Conservation (phyloP, 1,284 basidiomycete species). For the Boletus subluridellus region DNA sequence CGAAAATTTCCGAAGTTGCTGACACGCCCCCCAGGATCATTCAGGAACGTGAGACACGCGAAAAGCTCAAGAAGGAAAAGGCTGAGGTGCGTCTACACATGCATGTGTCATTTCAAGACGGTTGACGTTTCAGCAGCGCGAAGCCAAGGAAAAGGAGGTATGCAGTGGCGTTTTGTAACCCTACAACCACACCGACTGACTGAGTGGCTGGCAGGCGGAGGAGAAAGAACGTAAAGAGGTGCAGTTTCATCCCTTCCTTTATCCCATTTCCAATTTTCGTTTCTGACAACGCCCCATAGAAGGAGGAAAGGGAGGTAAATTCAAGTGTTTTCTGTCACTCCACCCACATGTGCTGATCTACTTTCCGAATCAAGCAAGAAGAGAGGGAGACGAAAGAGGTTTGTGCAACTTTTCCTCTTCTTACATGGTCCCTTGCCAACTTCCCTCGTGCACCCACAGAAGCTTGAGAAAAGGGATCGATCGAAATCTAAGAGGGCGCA, state of each 20-base stretch:
- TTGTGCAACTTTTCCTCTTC: slow-evolving; percentile 15
- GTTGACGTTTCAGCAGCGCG: slow-evolving; percentile 46
- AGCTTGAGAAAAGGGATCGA: slow-evolving; percentile 56
- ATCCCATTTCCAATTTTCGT: neutral
- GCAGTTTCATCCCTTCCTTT: slow-evolving; percentile 7
- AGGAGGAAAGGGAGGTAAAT: slow-evolving; percentile 48
- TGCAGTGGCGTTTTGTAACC: slow-evolving; percentile 5
- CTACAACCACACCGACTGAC: neutral
- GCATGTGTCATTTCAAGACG: neutral
- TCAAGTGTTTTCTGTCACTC: neutral
- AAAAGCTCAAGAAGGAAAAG: slow-evolving; percentile 80
- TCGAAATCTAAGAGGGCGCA: slow-evolving; percentile 53
- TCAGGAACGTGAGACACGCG: slow-evolving; percentile 74
- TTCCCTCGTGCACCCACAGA: slow-evolving; percentile 31
- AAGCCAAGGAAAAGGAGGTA: slow-evolving; percentile 71
- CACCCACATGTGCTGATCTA: slow-evolving; percentile 16
- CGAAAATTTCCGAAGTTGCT: slow-evolving; percentile 7
- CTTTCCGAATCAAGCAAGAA: slow-evolving; percentile 39
- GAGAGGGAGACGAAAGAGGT: slow-evolving; percentile 54
- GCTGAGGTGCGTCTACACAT: slow-evolving; percentile 54
- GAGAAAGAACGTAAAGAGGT: slow-evolving; percentile 59
- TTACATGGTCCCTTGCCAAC: slow-evolving; percentile 1
- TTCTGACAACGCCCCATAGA: slow-evolving; percentile 36
- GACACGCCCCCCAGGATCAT: slow-evolving; percentile 46
- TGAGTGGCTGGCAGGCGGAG: slow-evolving; percentile 36